phyloP scores from a whole-genome alignment of 768 basidiomycete species.

The Vararia minispora region DNA sequence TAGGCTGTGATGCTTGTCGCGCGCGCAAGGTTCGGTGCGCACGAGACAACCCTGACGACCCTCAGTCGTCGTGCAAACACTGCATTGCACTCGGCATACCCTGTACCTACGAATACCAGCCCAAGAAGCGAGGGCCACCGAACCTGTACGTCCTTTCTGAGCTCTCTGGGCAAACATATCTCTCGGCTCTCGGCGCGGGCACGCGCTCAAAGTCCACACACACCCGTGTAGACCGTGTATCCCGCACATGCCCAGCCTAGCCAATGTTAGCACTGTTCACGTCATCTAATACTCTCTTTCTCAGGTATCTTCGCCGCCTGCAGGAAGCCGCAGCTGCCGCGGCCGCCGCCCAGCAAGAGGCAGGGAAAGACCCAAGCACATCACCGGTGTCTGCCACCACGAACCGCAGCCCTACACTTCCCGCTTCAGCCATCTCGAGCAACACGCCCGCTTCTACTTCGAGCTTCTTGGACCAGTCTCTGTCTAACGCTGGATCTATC shows the following conservation, averaged over 20 bases:
- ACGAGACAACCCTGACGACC: slow-evolving; percentile 66
- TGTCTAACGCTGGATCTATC: slow-evolving; percentile 23
- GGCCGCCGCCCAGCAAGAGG: slow-evolving; percentile 30
- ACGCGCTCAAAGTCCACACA: too few species aligned
- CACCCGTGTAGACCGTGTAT: too few species aligned
- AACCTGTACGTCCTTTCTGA: slow-evolving; percentile 54
- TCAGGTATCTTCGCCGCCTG: slow-evolving; percentile 71
- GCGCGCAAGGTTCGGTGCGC: slow-evolving; percentile 82
- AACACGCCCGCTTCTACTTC: slow-evolving; percentile 19
- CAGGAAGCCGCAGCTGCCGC: slow-evolving; percentile 64
- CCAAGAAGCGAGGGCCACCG: slow-evolving; percentile 88
- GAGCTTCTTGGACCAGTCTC: slow-evolving; percentile 41
- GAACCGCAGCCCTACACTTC: too few species aligned
- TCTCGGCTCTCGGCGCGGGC: too few species aligned
- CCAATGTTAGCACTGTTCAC: too few species aligned
- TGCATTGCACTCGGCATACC: slow-evolving; percentile 72
- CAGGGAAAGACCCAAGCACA: slow-evolving; percentile 25
- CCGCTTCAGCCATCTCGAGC: slow-evolving; percentile 4
- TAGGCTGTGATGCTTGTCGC: slow-evolving; percentile 81
- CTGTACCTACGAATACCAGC: slow-evolving; percentile 88
- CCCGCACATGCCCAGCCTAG: too few species aligned
- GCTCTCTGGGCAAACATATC: too few species aligned
- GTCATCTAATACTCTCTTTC: too few species aligned
- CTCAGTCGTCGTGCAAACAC: slow-evolving; percentile 77
- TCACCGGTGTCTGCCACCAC: slow-evolving; percentile 35